Evolutionary conservation across 2,329 filamentous ascomycete genomes (phyloP), one percentile per base, ranked within the genome.

Genomic region (Nannizziopsis arthrosporioides): DNA sequence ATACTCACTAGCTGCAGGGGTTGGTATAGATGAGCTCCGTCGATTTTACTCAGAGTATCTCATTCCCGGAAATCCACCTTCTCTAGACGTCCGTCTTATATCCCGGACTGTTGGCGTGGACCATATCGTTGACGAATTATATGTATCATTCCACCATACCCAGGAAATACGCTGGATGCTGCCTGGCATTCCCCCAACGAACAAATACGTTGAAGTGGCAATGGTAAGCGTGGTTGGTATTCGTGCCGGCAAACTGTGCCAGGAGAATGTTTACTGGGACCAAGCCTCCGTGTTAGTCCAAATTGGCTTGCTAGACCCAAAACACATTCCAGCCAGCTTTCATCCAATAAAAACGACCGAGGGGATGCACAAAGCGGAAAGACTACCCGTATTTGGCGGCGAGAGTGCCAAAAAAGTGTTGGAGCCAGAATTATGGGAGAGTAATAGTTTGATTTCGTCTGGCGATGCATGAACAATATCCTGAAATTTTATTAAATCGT

Each of bases 251-350:
- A 74, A 71, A 53, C 53, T 77, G 22, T 71, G 68, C 58, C 71
- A 71, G 42, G 76, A 80, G 56, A 70, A 75, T 48, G 58, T 80
- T 4, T 80, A 80, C 54, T 81, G 77, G 77, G 77, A 81, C 55
- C 77, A 81, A 57, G 77, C 77, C 6, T 73, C 68, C 50, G 77
- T 81, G 30, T 60, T 81, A 47, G 72, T 78, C 46, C 77, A 81
- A 58, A 65, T 77, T 3, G 77, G 77, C 0, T 54, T 80, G 52
- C 51, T 81, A 51, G 75, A 80, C 65, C 68, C 73, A 22, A 69
- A 69, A 44, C 56, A 73, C 36, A 68, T 80, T 47, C 73, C 75
- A 0, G 60, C 68, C 17, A 57, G 71, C 3, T 65, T 77, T 38
- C 43, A 50, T 4, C 42, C 42, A 2, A 42, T 41, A 14, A 37